These are phyloP conservation scores for Cryptococcus sp. DNA, from an alignment of 1,284 basidiomycete genomes.

Conservation along the genomic window DNA sequence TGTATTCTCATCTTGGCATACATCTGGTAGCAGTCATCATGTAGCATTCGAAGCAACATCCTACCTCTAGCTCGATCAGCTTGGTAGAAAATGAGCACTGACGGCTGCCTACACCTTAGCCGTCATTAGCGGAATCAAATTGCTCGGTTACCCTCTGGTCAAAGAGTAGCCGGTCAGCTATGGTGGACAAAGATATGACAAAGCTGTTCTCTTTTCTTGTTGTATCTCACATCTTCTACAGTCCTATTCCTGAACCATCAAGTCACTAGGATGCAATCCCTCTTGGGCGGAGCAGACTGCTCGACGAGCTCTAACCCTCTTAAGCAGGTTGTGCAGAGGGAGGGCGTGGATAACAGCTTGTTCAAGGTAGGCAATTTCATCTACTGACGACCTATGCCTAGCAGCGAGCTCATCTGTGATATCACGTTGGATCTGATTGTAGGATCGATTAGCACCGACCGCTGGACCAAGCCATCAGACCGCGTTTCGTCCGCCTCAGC, in stretches of 20 bases:
- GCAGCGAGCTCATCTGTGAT: neutral
- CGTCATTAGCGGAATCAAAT: slow-evolving; percentile 1
- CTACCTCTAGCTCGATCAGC: too few relatives aligned
- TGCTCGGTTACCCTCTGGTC: neutral
- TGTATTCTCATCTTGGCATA: too few relatives aligned
- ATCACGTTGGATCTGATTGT: neutral
- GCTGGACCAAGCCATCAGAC: slow-evolving; percentile 8
- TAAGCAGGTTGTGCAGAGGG: slow-evolving; percentile 86
- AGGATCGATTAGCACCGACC: slow-evolving; percentile 22
- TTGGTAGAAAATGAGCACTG: neutral
- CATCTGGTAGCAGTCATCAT: too few relatives aligned
- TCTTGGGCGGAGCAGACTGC: slow-evolving; percentile 90
- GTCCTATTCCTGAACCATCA: neutral
- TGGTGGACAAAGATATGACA: neutral
- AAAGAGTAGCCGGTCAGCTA: too few relatives aligned
- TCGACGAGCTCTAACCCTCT: slow-evolving; percentile 82
- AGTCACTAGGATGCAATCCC: slow-evolving; percentile 50
- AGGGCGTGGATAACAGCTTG: slow-evolving; percentile 83
- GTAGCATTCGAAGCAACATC: too few relatives aligned
- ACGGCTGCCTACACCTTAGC: neutral
- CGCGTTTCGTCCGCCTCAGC: neutral
- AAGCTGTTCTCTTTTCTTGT: neutral
- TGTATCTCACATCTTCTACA: neutral
- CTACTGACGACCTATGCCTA: neutral
- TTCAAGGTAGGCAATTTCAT: slow-evolving; percentile 39